Evolutionary conservation across 306 rosid genomes (phyloP), one percentile per base, ranked within the genome.

Genomic region (Vigna angularis): DNA sequence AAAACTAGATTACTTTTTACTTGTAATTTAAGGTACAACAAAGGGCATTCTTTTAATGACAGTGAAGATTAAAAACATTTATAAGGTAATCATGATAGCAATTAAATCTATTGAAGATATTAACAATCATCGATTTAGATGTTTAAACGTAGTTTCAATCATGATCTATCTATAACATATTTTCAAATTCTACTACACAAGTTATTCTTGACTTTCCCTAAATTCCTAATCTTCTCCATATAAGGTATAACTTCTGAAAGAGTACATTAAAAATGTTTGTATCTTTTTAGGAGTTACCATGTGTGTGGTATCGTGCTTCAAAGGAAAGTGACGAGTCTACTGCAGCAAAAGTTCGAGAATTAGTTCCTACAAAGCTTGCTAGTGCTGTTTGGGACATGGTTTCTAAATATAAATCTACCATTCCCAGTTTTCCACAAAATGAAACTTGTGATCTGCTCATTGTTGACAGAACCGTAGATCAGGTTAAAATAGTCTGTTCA

Each of bases 361-460:
- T 84, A 81, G 82, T 92, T 58, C 88, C 98, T 42, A 79, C 88
- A 55, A 91, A 89, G 73, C 96, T 95, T 77, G 97, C 98, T 72
- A 42, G 74, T 70, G 93, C 90, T 15, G 84, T 95, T 72, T 95
- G 91, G 96, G 80, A 91, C 74, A 70, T 87, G 70, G 73, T 95
- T 72, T 86, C 92, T 14, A 92, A 87, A 66, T 95, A 91, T 80
- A 95, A 95, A 81, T 65, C 96, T 53, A 84, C 91, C 61, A 86
- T 92, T 82, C 94, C 93, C 56, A 83, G 83, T 79, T 95, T 88
- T 81, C 98, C 98, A 53, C 89, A 92, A 83, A 76, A 64, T 15
- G 97, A 95, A 88, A 89, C 98, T 56, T 95, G 98, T 42, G 98
- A 95, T 57, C 85, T 95, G 79, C 90, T 95, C 85, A 95, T 95